These are phyloP conservation scores for Gymnopilus dilepis DNA, from an alignment of 768 basidiomycete genomes.

Conservation along the genomic window DNA sequence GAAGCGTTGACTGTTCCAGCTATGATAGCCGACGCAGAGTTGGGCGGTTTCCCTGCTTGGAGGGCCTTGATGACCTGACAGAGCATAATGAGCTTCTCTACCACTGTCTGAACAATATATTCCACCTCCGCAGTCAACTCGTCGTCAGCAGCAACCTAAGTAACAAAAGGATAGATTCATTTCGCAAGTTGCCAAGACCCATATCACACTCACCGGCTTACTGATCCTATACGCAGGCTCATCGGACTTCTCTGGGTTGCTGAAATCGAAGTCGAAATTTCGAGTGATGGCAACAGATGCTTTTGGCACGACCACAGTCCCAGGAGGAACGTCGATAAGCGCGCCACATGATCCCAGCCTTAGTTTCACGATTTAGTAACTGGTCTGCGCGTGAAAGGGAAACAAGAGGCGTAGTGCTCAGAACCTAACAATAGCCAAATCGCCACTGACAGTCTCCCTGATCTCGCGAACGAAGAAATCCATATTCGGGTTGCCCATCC, in stretches of 20 bases:
- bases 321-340: constrained; percentile 71
- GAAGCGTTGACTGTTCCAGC: constrained; percentile 70
- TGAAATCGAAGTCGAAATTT: constrained; percentile 81
- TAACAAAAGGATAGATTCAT: constrained; percentile 17
- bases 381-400: background rate
- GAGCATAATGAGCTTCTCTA: background rate
- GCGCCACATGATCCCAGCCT: constrained; percentile 87
- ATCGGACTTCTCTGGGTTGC: constrained; percentile 42
- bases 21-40: constrained; percentile 43
- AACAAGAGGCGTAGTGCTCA: constrained; percentile 7
- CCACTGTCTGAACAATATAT: background rate
- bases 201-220: constrained; percentile 54
- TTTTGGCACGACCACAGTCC: constrained; percentile 74
- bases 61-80: constrained; percentile 53
- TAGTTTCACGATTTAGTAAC: constrained; percentile 11
- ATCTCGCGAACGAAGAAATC: constrained; percentile 87
- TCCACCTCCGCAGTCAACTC: constrained; percentile 56
- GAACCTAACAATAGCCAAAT: constrained; percentile 57
- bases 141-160: constrained; percentile 64
- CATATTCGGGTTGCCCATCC: constrained; percentile 84
- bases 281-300: constrained; percentile 70
- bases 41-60: constrained; percentile 47
- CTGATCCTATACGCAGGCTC: constrained; percentile 69
- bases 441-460: constrained; percentile 72
- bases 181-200: constrained; percentile 7